Percentiles rank a stretch among this genome's conserved stretches.
Conservation (phyloP, 2,329 filamentous ascomycete species). For the Aspergillus tamarii region DNA sequence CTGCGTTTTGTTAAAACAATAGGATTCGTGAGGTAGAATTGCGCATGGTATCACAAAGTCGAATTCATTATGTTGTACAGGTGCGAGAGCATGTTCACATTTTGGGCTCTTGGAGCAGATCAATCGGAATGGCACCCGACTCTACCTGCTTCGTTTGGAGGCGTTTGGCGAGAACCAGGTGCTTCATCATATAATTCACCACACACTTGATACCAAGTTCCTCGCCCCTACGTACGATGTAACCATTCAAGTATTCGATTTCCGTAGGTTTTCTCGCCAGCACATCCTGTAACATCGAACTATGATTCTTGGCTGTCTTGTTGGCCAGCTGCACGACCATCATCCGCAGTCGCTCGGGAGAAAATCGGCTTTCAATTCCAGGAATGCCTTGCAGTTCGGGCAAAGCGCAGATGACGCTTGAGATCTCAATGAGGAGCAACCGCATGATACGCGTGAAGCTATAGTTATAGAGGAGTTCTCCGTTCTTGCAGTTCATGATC, state of each 20-base stretch:
- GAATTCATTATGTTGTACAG: background rate
- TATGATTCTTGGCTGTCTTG: slow-evolving; percentile 60
- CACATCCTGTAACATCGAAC: slow-evolving; percentile 70
- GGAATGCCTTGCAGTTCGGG: slow-evolving; percentile 72
- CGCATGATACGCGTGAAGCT: slow-evolving; percentile 68
- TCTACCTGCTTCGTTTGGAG: slow-evolving; percentile 44
- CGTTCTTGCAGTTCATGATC: slow-evolving; percentile 75
- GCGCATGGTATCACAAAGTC: background rate
- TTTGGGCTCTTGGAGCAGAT: slow-evolving; percentile 13
- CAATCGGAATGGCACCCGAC: slow-evolving; percentile 38
- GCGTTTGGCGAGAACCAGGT: slow-evolving; percentile 73
- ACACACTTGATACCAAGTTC: slow-evolving; percentile 73
- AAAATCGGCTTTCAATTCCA: slow-evolving; percentile 62
- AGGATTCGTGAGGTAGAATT: background rate
- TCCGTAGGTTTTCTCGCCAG: slow-evolving; percentile 68
- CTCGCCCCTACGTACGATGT: slow-evolving; percentile 74
- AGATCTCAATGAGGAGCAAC: slow-evolving; percentile 73
- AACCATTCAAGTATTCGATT: slow-evolving; percentile 85
- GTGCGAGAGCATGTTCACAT: slow-evolving; percentile 2
- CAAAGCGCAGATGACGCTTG: slow-evolving; percentile 69
- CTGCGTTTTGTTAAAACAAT: slow-evolving; percentile 22
- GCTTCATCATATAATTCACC: slow-evolving; percentile 72
- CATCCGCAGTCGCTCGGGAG: slow-evolving; percentile 63
- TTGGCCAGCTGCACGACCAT: slow-evolving; percentile 59
- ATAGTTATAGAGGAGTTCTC: slow-evolving; percentile 69